Evolutionary conservation across 192 early-diverging fungal species (phyloP), one percentile per base, ranked within the genome.

Genomic region (Mortierella antarctica): DNA sequence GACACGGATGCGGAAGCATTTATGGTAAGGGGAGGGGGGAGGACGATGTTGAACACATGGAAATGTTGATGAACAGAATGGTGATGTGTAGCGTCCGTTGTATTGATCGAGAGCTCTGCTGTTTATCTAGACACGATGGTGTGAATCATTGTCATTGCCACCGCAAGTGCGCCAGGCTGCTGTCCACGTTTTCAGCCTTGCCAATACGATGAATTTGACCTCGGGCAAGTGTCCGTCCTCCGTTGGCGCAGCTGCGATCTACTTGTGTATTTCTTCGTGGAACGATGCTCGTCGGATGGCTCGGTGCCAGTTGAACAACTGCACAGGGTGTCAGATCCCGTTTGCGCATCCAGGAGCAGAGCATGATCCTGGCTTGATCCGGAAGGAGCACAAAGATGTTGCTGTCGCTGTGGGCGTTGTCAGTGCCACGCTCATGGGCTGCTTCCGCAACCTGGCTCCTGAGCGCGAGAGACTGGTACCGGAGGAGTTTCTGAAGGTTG

Each of bases 141-240:
- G 88, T 74, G 65, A 86, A 21, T 86, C 86, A 12, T 57, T 91
- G 41, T 84, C 85, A 18, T 71, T 91, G 15, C 87, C 89, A 2
- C 12, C 41, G 7, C 85, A 86, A 69, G 85, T 91, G 13, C 83
- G 87, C 3, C 72, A 63, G 9, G 88, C 87, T 0, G 88, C 90
- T 0, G 72, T 85, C 1, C 77, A 74, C 44, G 86, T 90, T 1
- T 88, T 88, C 39, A 88, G 84, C 45, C 85, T 87, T 8, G 90
- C 90, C 5, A 90, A 89, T 57, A 68, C 69, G 6, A 47, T 88
- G 80, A 89, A 86, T 39, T 74, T 90, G 54, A 89, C 89, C 4
- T 88, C 89, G 45, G 90, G 90, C 13, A 90, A 90, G 61, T 89
- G 89, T 61, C 90, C 90, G 1, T 84, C 89, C 9, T 89, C 89